phyloP scores from a whole-genome alignment of 2,329 filamentous ascomycete genomes.

The Pseudovirgaria hyperparasitica region DNA sequence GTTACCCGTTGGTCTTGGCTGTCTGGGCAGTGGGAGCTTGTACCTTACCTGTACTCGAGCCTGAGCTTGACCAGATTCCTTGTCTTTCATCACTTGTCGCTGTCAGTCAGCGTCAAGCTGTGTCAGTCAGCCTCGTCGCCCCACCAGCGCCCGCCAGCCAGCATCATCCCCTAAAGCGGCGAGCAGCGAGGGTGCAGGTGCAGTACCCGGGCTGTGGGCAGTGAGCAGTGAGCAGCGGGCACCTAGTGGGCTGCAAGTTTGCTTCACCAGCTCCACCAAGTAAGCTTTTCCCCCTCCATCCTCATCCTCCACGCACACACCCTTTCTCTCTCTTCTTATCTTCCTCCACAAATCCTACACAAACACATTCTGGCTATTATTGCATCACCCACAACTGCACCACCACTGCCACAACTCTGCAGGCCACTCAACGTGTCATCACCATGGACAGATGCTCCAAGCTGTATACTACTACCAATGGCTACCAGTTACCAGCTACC shows the following conservation, averaged over 20 bases:
- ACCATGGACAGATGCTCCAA: too few species aligned
- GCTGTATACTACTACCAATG: too few species aligned
- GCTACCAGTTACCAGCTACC: too few species aligned
- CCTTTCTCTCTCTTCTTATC: slow-evolving; percentile 4
- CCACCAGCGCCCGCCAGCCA: slow-evolving; percentile 1
- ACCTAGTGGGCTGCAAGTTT: too few species aligned
- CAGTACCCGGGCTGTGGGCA: slow-evolving; percentile 1
- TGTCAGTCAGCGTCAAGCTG: slow-evolving; percentile 2
- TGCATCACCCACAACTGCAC: too few species aligned
- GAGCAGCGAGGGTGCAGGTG: slow-evolving; percentile 2
- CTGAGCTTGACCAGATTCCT: slow-evolving; percentile 1
- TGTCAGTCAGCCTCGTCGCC: slow-evolving; percentile 1
- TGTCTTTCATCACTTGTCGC: too few species aligned
- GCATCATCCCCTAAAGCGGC: slow-evolving; percentile 2
- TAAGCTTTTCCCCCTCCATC: slow-evolving; percentile 1
- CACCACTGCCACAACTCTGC: too few species aligned
- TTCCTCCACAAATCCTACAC: slow-evolving; percentile 2
- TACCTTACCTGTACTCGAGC: not conserved
- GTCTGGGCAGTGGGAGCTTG: not conserved
- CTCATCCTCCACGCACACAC: slow-evolving; percentile 5
- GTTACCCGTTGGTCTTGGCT: not conserved
- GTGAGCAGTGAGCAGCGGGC: too few species aligned
- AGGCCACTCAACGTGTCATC: too few species aligned
- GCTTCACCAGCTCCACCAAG: slow-evolving; percentile 2
- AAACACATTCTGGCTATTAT: too few species aligned